Conservation (phyloP, 139 green algal genomes). For the Micractinium sp. region DNA sequence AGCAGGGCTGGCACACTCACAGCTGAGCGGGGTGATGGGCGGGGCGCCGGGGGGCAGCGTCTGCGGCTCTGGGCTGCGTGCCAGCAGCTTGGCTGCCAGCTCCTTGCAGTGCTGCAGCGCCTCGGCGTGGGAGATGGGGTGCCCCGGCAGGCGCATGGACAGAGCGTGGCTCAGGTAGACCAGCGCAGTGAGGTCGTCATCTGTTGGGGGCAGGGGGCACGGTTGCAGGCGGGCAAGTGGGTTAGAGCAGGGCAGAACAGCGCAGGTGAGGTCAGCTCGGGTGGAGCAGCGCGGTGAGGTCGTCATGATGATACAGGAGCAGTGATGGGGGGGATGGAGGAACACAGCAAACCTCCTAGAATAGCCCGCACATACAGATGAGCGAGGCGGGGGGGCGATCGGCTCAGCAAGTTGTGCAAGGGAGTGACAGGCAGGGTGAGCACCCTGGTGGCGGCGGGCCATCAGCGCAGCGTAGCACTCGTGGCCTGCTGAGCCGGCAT, state of each 20-base stretch:
- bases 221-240: too few relatives aligned
- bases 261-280: too few relatives aligned
- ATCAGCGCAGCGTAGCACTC: too few relatives aligned
- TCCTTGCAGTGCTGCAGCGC: constrained; percentile 43
- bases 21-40: constrained; percentile 19
- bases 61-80: constrained; percentile 5
- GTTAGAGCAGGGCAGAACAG: background rate
- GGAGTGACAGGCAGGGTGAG: too few relatives aligned
- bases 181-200: background rate
- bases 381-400: too few relatives aligned
- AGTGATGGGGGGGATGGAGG: too few relatives aligned
- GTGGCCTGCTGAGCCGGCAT: too few relatives aligned
- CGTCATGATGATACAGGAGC: too few relatives aligned
- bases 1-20: background rate
- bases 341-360: too few relatives aligned
- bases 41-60: constrained; percentile 1
- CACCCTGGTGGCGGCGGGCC: too few relatives aligned
- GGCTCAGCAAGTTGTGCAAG: too few relatives aligned
- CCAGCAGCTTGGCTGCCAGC: constrained; percentile 34
- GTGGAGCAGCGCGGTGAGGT: background rate
- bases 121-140: constrained; percentile 32
- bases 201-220: background rate
- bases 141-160: constrained; percentile 26
- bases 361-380: too few relatives aligned
- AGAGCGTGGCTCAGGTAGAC: constrained; percentile 26